Evolutionary conservation across 164 flowering plant species (phyloP).

Genomic region (Aristolochia californica): DNA sequence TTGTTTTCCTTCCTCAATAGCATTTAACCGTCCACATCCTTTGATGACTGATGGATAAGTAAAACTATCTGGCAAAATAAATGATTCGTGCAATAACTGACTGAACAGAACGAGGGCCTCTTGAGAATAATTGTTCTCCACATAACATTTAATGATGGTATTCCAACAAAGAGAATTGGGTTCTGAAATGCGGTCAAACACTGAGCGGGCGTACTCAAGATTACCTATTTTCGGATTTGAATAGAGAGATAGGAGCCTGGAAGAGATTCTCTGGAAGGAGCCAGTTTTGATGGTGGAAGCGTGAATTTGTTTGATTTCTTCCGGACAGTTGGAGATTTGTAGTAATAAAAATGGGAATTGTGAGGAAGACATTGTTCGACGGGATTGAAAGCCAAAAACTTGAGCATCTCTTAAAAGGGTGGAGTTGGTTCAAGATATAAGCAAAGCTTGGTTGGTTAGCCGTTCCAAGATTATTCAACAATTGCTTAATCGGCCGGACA

Average conservation of each 20-base stretch:
- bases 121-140: constrained; percentile 19
- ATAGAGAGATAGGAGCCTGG: constrained; percentile 17
- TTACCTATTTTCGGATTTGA: constrained; percentile 22
- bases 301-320: constrained; percentile 9
- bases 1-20: constrained; percentile 26
- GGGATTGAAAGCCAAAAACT: too few relatives aligned
- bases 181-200: constrained; percentile 19
- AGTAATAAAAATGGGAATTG: constrained; percentile 4
- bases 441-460: too few relatives aligned
- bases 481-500: too few relatives aligned
- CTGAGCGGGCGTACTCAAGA: constrained; percentile 13
- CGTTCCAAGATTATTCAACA: too few relatives aligned
- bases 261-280: constrained; percentile 3
- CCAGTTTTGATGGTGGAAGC: constrained; percentile 13
- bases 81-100: constrained; percentile 10
- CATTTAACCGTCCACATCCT: constrained; percentile 23
- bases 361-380: not conserved
- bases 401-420: too few relatives aligned
- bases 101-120: constrained; percentile 22
- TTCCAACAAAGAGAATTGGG: constrained; percentile 24
- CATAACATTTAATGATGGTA: constrained; percentile 24
- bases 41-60: constrained; percentile 31
- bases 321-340: not conserved
- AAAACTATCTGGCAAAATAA: constrained; percentile 17
- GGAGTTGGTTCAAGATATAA: too few relatives aligned